These are phyloP conservation scores for Penicillium nucicola DNA, from an alignment of 495 filamentous ascomycete genomes.

Conservation along the genomic window DNA sequence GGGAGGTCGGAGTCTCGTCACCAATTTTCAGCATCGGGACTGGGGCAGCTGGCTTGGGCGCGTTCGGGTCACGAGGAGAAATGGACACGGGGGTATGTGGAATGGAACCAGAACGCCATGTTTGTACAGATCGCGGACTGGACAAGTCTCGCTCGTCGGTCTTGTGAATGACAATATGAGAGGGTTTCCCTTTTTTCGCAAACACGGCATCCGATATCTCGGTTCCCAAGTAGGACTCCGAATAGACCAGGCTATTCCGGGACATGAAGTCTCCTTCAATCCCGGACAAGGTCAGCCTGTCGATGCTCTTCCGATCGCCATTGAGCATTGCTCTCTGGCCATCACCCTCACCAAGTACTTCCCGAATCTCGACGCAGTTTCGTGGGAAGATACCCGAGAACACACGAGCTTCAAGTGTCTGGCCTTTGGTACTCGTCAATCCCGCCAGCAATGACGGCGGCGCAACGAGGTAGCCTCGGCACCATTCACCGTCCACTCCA, in stretches of 20 bases:
- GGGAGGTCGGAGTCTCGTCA: conserved; percentile 88
- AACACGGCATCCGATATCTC: conserved; percentile 40
- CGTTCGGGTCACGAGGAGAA: conserved; percentile 48
- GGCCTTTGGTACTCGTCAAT: conserved; percentile 85
- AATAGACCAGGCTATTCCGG: conserved; percentile 30
- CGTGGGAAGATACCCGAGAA: conserved; percentile 96
- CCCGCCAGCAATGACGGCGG: conserved; percentile 91
- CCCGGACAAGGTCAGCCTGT: conserved; percentile 17
- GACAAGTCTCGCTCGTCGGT: conserved; percentile 31
- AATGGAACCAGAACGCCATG: conserved; percentile 27
- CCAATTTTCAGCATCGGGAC: conserved; percentile 97
- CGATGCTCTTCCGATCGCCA: conserved; percentile 30
- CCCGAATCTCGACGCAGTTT: conserved; percentile 83
- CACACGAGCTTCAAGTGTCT: conserved; percentile 90
- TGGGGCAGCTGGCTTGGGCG: conserved; percentile 79
- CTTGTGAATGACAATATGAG: conserved; percentile 41
- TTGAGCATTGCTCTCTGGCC: conserved; percentile 32
- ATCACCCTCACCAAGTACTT: conserved; percentile 63
- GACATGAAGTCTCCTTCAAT: conserved; percentile 17
- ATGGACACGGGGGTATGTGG: conserved; percentile 35
- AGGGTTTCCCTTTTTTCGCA: conserved; percentile 40
- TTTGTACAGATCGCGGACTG: conserved; percentile 31
- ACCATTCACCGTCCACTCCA: conserved; percentile 83
- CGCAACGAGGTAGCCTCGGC: conserved; percentile 89
- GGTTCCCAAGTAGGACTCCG: conserved; percentile 20